phyloP scores from a whole-genome alignment of 345 rosid genomes.

The Populus tremula region DNA sequence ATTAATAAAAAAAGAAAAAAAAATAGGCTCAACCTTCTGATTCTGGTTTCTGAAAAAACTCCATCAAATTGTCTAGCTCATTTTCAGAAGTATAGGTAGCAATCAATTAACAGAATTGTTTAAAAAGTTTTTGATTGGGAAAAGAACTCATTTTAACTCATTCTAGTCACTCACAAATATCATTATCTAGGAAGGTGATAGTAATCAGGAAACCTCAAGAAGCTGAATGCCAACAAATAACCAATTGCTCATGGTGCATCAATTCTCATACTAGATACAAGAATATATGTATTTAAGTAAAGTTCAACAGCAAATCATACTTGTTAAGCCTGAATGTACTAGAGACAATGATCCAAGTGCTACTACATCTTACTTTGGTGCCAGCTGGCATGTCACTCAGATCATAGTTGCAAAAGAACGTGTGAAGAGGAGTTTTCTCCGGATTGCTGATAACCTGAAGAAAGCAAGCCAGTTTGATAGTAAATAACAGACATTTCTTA shows the following conservation, averaged over 20 bases:
- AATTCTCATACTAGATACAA: neutral
- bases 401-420: conserved; percentile 91
- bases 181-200: neutral
- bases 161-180: neutral
- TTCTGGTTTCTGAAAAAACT: neutral
- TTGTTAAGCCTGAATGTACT: neutral
- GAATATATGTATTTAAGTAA: neutral
- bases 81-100: neutral
- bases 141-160: neutral
- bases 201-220: neutral
- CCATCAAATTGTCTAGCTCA: neutral
- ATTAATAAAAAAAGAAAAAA: too few relatives aligned
- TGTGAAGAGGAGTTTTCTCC: conserved; percentile 95
- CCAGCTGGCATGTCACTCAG: conserved; percentile 94
- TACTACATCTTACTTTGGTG: conserved; percentile 49
- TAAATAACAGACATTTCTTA: conserved; percentile 19
- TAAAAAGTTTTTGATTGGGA: neutral
- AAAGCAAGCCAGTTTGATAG: conserved; percentile 10
- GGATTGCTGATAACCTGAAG: conserved; percentile 95
- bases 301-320: neutral
- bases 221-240: neutral
- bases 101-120: neutral
- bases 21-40: neutral
- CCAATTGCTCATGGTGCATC: neutral
- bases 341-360: neutral